Evolutionary conservation across 352 stramenopile genomes (phyloP).

Genomic region (Phytophthora uliginosa): DNA sequence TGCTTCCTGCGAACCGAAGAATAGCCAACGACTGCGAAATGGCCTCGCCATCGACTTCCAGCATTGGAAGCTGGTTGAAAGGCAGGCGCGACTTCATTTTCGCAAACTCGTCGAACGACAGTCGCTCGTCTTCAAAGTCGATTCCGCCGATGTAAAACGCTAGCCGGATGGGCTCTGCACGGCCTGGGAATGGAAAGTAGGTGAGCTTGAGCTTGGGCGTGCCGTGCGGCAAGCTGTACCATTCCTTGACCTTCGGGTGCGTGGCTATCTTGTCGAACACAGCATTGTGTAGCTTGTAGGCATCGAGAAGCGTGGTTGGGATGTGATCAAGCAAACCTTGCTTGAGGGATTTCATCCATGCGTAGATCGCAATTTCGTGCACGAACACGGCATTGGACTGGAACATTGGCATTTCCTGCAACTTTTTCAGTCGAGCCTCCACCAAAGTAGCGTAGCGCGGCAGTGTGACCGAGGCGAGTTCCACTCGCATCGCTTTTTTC

Average conservation of each 20-base stretch:
- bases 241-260: constrained; percentile 43
- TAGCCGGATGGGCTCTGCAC: constrained; percentile 60
- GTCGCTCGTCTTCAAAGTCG: constrained; percentile 54
- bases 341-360: constrained; percentile 35
- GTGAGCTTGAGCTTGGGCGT: constrained; percentile 51
- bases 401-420: constrained; percentile 44
- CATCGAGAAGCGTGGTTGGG: constrained; percentile 38
- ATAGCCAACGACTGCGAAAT: constrained; percentile 60
- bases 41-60: constrained; percentile 56
- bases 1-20: constrained; percentile 66
- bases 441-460: constrained; percentile 38
- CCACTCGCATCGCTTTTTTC: constrained; percentile 46
- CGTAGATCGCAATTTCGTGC: constrained; percentile 48
- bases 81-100: constrained; percentile 47
- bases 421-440: constrained; percentile 44
- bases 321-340: constrained; percentile 51
- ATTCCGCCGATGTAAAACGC: constrained; percentile 58
- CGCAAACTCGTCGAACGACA: constrained; percentile 46
- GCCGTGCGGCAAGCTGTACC: constrained; percentile 34
- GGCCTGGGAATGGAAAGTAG: constrained; percentile 56
- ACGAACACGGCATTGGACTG: constrained; percentile 41
- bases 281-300: constrained; percentile 39
- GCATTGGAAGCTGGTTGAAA: constrained; percentile 54
- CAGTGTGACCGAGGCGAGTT: constrained; percentile 37
- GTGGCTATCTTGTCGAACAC: constrained; percentile 38